Evolutionary conservation across 345 rosid genomes (phyloP).

Genomic region (Theobroma cacao): DNA sequence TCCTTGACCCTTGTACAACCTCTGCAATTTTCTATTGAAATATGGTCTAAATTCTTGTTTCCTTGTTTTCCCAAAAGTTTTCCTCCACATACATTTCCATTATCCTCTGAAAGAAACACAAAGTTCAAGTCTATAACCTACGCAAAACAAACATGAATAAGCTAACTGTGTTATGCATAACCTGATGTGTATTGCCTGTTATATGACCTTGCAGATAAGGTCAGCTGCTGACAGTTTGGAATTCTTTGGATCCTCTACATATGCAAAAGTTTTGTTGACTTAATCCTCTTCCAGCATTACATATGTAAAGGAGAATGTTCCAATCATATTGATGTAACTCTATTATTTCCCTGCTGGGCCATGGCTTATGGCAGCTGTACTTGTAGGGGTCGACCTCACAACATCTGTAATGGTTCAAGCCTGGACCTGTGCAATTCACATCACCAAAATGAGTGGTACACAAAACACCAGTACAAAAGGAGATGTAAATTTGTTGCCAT

Average conservation of each 20-base stretch:
- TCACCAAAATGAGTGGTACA: neutral
- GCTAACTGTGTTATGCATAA: neutral
- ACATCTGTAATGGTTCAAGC: neutral
- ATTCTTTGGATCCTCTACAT: neutral
- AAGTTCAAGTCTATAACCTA: neutral
- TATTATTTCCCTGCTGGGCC: neutral
- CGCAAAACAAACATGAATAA: neutral
- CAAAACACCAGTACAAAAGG: neutral
- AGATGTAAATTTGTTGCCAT: neutral
- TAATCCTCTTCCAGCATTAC: neutral
- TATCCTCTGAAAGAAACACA: neutral
- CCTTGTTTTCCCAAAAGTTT: neutral
- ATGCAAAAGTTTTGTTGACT: neutral
- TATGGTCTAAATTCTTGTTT: neutral
- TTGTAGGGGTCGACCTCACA: neutral
- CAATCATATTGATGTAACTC: neutral
- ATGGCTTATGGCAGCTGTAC: neutral
- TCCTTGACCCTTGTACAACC: neutral
- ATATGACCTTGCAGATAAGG: slow-evolving; percentile 5
- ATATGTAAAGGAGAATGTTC: neutral
- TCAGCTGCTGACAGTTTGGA: neutral
- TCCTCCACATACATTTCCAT: neutral
- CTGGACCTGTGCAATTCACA: neutral
- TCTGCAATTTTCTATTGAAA: neutral
- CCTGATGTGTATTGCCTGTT: neutral